Evolutionary conservation across 306 rosid genomes (phyloP).

Genomic region (Sicyos baderoa): DNA sequence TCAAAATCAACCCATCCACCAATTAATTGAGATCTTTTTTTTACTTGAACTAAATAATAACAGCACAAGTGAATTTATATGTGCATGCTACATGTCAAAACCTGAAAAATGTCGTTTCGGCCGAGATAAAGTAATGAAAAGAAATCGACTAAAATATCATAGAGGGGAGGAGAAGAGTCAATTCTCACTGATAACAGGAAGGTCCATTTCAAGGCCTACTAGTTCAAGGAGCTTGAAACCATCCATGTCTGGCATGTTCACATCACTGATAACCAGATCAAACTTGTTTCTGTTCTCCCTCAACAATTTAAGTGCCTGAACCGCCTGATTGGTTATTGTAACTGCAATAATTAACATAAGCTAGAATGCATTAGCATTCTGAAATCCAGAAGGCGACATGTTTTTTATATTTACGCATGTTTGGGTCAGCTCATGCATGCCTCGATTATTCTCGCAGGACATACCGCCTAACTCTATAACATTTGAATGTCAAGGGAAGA

Average conservation of each 20-base stretch:
- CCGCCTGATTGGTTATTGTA: constrained; percentile 55
- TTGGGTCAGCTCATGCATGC: too few relatives aligned
- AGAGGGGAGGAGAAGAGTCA: not conserved
- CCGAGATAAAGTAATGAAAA: not conserved
- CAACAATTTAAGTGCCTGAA: constrained; percentile 53
- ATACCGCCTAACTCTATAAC: too few relatives aligned
- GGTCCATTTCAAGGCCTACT: constrained; percentile 80
- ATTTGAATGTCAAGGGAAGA: too few relatives aligned
- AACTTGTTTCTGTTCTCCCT: constrained; percentile 53
- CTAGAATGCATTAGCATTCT: not conserved
- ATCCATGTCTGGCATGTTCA: constrained; percentile 82
- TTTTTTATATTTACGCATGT: too few relatives aligned
- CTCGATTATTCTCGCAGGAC: too few relatives aligned
- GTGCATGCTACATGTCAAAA: not conserved
- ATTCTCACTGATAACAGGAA: constrained; percentile 75
- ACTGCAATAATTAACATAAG: constrained; percentile 39
- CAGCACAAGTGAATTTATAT: not conserved
- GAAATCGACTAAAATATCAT: constrained; percentile 2
- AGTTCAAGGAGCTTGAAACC: constrained; percentile 80
- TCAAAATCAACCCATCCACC: constrained; percentile 14
- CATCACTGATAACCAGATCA: constrained; percentile 78
- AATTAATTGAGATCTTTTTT: too few relatives aligned
- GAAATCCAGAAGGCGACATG: not conserved
- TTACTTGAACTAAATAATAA: constrained; percentile 1
- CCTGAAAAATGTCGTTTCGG: not conserved